Conservation (phyloP, 83 land plant species). For the Picea engelmannii region DNA sequence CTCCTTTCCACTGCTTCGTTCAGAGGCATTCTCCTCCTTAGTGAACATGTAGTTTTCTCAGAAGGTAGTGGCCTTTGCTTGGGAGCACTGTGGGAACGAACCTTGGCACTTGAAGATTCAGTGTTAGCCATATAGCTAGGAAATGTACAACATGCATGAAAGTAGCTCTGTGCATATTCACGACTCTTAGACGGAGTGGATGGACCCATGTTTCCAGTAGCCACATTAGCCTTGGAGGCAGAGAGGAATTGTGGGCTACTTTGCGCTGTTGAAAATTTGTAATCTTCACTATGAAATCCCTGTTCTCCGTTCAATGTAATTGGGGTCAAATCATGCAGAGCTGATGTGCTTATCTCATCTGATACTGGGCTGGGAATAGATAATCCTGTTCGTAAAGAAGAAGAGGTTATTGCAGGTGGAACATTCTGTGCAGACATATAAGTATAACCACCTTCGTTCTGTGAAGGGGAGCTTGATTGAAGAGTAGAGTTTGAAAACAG, state of each 20-base stretch:
- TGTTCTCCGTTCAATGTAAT: slow-evolving; percentile 1
- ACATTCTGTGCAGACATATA: neutral
- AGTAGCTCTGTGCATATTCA: slow-evolving; percentile 36
- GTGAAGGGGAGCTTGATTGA: slow-evolving; percentile 3
- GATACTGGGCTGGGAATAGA: slow-evolving; percentile 15
- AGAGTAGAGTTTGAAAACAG: neutral
- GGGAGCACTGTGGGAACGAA: slow-evolving; percentile 64
- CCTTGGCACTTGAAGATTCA: slow-evolving; percentile 59
- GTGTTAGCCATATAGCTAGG: slow-evolving; percentile 71
- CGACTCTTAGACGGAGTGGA: slow-evolving; percentile 55
- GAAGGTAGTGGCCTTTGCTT: slow-evolving; percentile 43
- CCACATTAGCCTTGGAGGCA: slow-evolving; percentile 8
- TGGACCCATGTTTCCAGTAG: slow-evolving; percentile 30
- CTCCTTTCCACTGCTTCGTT: slow-evolving; percentile 14
- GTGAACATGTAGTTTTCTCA: slow-evolving; percentile 27
- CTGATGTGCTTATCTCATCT: slow-evolving; percentile 11
- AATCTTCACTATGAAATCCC: slow-evolving; percentile 9
- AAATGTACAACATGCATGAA: slow-evolving; percentile 46
- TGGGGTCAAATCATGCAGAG: neutral
- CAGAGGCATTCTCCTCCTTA: slow-evolving; percentile 4
- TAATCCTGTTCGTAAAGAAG: slow-evolving; percentile 2
- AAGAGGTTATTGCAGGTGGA: neutral
- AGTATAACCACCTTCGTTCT: neutral
- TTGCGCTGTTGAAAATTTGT: slow-evolving; percentile 25
- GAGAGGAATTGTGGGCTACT: slow-evolving; percentile 57